Evolutionary conservation across 345 rosid genomes (phyloP), one percentile per base, ranked within the genome.

Genomic region (Bretschneidera sinensis): DNA sequence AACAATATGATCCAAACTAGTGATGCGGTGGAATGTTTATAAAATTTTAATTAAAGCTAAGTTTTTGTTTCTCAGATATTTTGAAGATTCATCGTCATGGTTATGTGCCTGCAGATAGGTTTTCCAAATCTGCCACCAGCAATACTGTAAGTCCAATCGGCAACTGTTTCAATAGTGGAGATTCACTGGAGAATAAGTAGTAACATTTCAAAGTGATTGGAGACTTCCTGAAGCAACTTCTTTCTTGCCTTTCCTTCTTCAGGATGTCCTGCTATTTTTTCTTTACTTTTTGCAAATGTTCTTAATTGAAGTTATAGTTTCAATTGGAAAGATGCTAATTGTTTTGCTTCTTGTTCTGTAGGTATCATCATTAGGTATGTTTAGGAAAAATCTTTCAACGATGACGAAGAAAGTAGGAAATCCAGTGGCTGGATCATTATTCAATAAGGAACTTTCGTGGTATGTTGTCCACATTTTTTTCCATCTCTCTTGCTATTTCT

Each of bases 31-130:
- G 0, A 31, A 35, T 16, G 35, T 4, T 17, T 60, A 13, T 1
- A 39, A 39, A 5, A 4, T 7, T 7, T 9, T 7, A 19, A 59
- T 24, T 48, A n/a, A 52, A 51, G 43, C 24, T 5, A 51, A 10
- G 54, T 48, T 67, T 4, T 25, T 22, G 15, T 73, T 61, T 67
- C 65, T 54, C 80, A 89, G 96, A 81, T 79, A 56, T 71, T 70
- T 50, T 72, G 68, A 79, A 75, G 74, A 21, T 49, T 51, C 51
- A 0, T 43, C 66, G 48, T 63, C 64, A 70, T 61, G 59, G 59
- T 51, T 54, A 47, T 58, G 50, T 25, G 48, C 57, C 71, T 18
- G 64, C 64, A 4, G 81, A 71, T 67, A 79, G 61, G 58, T 17
- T 73, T 50, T 76, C 63, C 15, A 74, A 70, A 55, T 61, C 70